Percentiles rank a stretch among this genome's conserved stretches.
Conservation (phyloP, 1,139 yeast genomes). For the Geotrichum fermentans region DNA sequence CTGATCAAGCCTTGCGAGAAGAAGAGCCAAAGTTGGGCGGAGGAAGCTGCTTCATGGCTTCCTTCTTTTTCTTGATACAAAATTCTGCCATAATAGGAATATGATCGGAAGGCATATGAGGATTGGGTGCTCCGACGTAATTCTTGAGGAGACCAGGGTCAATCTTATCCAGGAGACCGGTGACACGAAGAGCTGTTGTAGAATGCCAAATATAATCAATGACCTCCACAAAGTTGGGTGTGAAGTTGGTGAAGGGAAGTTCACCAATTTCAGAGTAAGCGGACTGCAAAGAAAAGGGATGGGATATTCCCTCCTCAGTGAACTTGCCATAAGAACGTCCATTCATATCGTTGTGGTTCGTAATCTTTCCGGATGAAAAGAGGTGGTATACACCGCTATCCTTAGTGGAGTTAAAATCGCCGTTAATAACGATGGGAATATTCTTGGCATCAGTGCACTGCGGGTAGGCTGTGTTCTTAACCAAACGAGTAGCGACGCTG, state of each 20-base stretch:
- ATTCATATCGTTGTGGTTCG: conserved; percentile 71
- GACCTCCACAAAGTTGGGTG: conserved; percentile 88
- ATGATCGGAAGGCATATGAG: conserved; percentile 92
- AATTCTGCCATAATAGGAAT: conserved; percentile 76
- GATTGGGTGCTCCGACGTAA: conserved; percentile 89
- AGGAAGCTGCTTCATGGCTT: conserved; percentile 24
- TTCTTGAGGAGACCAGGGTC: conserved; percentile 72
- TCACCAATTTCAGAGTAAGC: conserved; percentile 84
- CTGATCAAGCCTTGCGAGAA: conserved; percentile 4
- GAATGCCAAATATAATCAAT: conserved; percentile 97
- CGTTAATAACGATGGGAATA: conserved; percentile 77
- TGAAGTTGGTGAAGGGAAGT: conserved; percentile 87
- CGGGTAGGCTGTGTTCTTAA: conserved; percentile 30
- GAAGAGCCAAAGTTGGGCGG: conserved; percentile 30
- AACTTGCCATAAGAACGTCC: conserved; percentile 89
- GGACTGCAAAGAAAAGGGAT: conserved; percentile 74
- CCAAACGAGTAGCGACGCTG: conserved; percentile 51
- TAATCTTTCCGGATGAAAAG: conserved; percentile 65
- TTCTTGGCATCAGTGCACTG: conserved; percentile 53
- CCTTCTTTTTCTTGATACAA: conserved; percentile 55
- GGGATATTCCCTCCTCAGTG: conserved; percentile 84
- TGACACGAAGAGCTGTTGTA: conserved; percentile 69
- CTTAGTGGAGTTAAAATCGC: conserved; percentile 87
- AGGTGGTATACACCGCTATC: conserved; percentile 91
- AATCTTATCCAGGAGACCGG: conserved; percentile 79